Conservation (phyloP, 164 flowering plant genomes). For the Tetrastigma voinierianum region DNA sequence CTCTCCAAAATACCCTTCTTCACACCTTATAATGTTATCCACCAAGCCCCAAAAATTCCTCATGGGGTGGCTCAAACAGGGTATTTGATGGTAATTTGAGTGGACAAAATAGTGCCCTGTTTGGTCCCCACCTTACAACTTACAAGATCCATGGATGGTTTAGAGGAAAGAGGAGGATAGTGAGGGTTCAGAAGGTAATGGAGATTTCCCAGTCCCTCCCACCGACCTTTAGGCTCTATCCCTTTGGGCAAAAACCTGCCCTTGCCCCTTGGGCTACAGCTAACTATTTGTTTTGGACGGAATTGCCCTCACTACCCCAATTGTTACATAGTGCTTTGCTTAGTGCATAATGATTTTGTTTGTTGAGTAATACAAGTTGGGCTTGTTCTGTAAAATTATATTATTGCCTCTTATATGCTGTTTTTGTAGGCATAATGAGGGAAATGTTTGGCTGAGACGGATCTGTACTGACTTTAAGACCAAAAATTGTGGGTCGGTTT, state of each 20-base stretch:
- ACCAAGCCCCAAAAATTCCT: not conserved
- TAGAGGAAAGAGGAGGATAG: conserved; percentile 15
- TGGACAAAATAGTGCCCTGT: not conserved
- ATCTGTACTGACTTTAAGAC: no score
- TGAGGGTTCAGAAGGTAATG: conserved; percentile 28
- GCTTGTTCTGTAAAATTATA: no score
- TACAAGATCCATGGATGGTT: conserved; percentile 21
- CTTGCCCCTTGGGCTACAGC: conserved; percentile 3
- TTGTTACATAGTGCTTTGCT: no score
- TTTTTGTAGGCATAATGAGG: no score
- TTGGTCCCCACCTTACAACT: conserved; percentile 33
- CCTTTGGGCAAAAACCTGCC: conserved; percentile 16
- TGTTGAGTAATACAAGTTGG: no score
- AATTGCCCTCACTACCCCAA: conserved; percentile 11
- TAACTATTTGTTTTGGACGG: conserved; percentile 2
- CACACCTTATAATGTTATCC: not conserved
- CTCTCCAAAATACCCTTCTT: conserved; percentile 19
- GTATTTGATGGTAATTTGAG: not conserved
- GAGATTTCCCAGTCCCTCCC: conserved; percentile 32
- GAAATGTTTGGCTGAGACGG: no score
- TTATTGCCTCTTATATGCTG: no score
- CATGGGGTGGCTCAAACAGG: not conserved
- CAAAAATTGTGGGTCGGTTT: no score
- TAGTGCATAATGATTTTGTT: no score
- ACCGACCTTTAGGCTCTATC: no score